Evolutionary conservation across 2,329 filamentous ascomycete genomes (phyloP).

Genomic region (Botrytis byssoidea): DNA sequence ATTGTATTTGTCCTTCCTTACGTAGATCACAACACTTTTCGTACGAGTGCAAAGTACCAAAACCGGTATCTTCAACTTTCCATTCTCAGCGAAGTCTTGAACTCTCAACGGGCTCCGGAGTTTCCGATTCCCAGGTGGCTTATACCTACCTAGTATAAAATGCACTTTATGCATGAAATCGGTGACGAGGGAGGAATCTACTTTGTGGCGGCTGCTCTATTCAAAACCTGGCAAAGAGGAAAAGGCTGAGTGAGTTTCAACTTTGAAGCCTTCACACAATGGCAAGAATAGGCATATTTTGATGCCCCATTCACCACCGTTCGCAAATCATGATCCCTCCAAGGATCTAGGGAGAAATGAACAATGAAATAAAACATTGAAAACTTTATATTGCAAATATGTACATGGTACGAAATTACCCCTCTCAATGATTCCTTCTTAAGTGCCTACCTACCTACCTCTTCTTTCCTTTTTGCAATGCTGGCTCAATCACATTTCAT

Average conservation of each 20-base stretch:
- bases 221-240: background rate
- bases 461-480: background rate
- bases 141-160: background rate
- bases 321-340: background rate
- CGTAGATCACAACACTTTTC: background rate
- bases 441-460: background rate
- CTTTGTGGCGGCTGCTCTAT: constrained; percentile 5
- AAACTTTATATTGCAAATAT: background rate
- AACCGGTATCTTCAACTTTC: background rate
- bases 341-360: constrained; percentile 7
- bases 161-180: background rate
- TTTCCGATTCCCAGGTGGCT: background rate
- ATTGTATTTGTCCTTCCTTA: background rate
- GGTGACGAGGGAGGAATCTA: background rate
- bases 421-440: background rate
- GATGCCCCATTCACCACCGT: background rate
- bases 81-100: background rate
- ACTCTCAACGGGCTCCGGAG: background rate
- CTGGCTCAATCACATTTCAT: background rate
- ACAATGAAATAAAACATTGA: background rate
- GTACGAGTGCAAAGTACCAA: background rate
- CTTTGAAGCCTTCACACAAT: constrained; percentile 1
- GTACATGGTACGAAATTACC: constrained; percentile 1
- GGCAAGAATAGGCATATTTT: background rate
- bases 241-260: constrained; percentile 10